These are phyloP conservation scores for Plantago major DNA, from an alignment of 257 asterid genomes.

Conservation along the genomic window DNA sequence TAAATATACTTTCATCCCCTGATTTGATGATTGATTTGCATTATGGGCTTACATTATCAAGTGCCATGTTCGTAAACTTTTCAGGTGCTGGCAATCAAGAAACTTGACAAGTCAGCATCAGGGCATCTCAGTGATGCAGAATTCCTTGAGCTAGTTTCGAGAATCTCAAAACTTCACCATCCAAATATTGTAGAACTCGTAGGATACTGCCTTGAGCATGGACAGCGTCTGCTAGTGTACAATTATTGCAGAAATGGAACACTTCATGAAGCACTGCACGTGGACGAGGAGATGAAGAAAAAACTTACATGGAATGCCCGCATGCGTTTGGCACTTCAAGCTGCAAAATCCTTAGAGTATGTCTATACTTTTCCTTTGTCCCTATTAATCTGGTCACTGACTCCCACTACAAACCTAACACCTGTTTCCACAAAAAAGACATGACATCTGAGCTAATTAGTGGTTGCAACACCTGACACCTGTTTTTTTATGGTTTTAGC, in stretches of 20 bases:
- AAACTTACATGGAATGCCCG: constrained; percentile 87
- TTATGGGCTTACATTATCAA: background rate
- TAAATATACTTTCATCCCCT: background rate
- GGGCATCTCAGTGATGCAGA: constrained; percentile 51
- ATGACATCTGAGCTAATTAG: too few relatives aligned
- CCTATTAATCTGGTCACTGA: too few relatives aligned
- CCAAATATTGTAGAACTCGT: constrained; percentile 59
- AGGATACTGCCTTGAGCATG: constrained; percentile 86
- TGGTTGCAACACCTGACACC: too few relatives aligned
- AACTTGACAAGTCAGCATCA: constrained; percentile 50
- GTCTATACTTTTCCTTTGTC: constrained; percentile 19
- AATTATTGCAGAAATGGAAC: constrained; percentile 67
- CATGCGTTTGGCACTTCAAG: constrained; percentile 76
- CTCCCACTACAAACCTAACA: too few relatives aligned
- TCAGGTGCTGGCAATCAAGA: constrained; percentile 82
- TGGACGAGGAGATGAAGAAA: constrained; percentile 56
- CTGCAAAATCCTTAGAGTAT: constrained; percentile 88
- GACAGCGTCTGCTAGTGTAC: constrained; percentile 71
- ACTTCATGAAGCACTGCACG: constrained; percentile 74
- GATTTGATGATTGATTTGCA: background rate
- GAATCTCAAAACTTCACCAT: constrained; percentile 55
- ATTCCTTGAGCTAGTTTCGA: constrained; percentile 66
- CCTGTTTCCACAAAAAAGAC: too few relatives aligned
- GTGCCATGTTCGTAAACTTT: constrained; percentile 5
- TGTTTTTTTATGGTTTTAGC: too few relatives aligned